Evolutionary conservation across 768 basidiomycete species (phyloP).

Genomic region (Trametes cingulata): DNA sequence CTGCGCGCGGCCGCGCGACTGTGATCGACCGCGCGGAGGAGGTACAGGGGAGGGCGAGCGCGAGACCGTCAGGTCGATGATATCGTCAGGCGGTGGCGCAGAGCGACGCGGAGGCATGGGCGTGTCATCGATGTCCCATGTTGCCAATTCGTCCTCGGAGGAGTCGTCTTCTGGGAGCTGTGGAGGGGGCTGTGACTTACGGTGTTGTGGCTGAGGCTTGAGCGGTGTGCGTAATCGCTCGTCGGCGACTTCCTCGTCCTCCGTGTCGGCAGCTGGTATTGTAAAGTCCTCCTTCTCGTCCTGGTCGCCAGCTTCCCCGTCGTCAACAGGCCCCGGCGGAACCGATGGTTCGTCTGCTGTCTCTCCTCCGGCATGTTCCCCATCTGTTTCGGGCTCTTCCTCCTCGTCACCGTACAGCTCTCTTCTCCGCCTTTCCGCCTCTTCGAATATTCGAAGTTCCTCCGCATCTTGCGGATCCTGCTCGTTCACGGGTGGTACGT

Average conservation of each 20-base stretch:
- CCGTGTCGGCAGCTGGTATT: conserved; percentile 1
- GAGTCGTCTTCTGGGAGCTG: conserved; percentile 10
- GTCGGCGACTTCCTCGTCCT: conserved; percentile 18
- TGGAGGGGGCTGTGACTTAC: conserved; percentile 2
- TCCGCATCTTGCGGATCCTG: conserved; percentile 55
- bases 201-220: not conserved
- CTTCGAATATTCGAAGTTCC: conserved; percentile 66
- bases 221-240: not conserved
- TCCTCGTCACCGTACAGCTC: conserved; percentile 50
- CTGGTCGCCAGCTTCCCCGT: too few species aligned
- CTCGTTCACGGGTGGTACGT: conserved; percentile 45
- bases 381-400: conserved; percentile 30
- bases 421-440: conserved; percentile 57
- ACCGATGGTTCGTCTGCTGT: too few species aligned
- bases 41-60: conserved; percentile 11
- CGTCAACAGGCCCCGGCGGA: too few species aligned
- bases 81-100: not conserved
- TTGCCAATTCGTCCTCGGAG: conserved; percentile 31
- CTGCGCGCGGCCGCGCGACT: not conserved
- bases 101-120: conserved; percentile 9
- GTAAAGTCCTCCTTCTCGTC: too few species aligned
- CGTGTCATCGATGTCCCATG: conserved; percentile 24
- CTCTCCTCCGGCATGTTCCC: conserved; percentile 21
- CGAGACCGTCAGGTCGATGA: conserved; percentile 22
- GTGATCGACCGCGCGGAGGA: conserved; percentile 12